Base-by-base conservation (phyloP, 139 green algal genomes). In the Auxenochlorella protothecoides region DNA sequence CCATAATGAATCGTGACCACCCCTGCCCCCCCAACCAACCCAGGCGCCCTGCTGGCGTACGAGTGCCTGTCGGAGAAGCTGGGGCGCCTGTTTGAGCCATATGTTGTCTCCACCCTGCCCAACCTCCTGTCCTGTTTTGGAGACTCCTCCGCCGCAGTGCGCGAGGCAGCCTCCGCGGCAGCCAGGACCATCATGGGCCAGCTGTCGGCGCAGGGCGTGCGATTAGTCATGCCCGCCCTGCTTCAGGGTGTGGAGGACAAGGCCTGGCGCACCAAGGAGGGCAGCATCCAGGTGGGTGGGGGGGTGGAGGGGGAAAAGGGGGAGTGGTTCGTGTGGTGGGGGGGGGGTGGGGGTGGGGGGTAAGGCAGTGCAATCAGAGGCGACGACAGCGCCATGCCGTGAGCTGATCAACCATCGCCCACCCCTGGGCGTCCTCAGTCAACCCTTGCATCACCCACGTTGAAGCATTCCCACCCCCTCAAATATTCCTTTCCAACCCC, bases 21-120 rank as follows among this genome's bases (percentile, higher is more conserved):
- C 27, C 27, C 27, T 44, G 27, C 27, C 27, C 27, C 27, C 27
- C 27, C 0, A 44, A 44, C 27, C 27, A 44, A 44, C 27, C 27
- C 71, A 76, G 71, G 71, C 56, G 87, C 86, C 5, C 81, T 99
- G 73, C 82, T 93, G 55, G 89, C 86, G 2, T 96, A 98, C 68
- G 95, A 97, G 84, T 93, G 86, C 72, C 80, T 99, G n/a, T 88
- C 74, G 68, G 85, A 93, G 55, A 93, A 89, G 77, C 82, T 98
- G 69, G 95, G 93, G 60, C 78, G 83, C 59, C 86, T 98, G 55
- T 99, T 99, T 83, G 95, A 99, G 80, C 95, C 95, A n/a, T 99
- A 99, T 81, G 85, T 99, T 62, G 93, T 97, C 70, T 86, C 92
- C 72, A 88, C 97, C 68, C 86, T 98, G 67, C 91, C 91, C 10